Percentiles rank a stretch among this genome's conserved stretches.
phyloP scores from a whole-genome alignment of 169 alveolate genomes.

The Perkinsus marinus region DNA sequence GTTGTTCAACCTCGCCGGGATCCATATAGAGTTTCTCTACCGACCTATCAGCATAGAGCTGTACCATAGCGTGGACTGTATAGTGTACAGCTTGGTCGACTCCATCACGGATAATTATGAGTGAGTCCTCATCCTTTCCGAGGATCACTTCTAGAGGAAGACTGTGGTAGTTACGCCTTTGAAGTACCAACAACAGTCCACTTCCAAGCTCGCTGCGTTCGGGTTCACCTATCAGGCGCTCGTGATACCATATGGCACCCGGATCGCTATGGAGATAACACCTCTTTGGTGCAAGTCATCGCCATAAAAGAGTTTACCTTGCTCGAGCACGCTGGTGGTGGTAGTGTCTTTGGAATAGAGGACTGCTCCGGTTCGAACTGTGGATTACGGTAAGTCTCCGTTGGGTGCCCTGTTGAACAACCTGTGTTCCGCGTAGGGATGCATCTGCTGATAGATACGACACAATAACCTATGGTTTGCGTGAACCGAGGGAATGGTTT shows the following conservation, averaged over 20 bases:
- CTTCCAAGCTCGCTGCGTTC: conserved; percentile 8
- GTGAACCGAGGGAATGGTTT: background rate
- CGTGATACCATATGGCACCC: conserved; percentile 53
- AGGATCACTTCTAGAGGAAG: conserved; percentile 17
- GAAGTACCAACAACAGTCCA: background rate
- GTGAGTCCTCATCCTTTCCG: background rate
- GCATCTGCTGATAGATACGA: background rate
- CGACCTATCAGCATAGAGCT: background rate
- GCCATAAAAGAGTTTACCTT: background rate
- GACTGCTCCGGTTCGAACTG: background rate
- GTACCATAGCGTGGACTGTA: background rate
- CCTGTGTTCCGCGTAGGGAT: background rate
- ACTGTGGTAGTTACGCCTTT: conserved; percentile 8
- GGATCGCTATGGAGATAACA: background rate
- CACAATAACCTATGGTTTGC: background rate
- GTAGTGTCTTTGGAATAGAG: conserved; percentile 2
- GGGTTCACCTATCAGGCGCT: conserved; percentile 8
- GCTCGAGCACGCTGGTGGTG: conserved; percentile 8
- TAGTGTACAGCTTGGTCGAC: background rate
- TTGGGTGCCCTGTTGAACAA: background rate
- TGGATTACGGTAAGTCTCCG: background rate
- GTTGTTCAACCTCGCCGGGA: background rate
- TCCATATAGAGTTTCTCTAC: background rate
- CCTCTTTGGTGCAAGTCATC: background rate
- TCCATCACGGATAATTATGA: background rate